These are phyloP conservation scores for Arthroderma uncinatum DNA, from an alignment of 2,329 filamentous ascomycete species.

Conservation along the genomic window DNA sequence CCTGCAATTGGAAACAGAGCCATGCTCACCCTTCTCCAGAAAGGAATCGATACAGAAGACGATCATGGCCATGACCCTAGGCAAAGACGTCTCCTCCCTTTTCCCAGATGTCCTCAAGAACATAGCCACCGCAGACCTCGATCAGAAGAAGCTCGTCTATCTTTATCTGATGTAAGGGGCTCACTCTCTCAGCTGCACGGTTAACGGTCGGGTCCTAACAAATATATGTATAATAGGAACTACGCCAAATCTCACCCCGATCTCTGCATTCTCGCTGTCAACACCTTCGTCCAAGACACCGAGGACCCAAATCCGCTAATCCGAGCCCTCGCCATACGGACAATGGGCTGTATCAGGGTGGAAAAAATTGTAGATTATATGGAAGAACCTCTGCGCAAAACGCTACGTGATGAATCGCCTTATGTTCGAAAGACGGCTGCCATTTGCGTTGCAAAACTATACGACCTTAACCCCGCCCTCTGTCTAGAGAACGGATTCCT, in stretches of 20 bases:
- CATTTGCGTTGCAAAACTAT: slow-evolving; percentile 95
- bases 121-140: slow-evolving; percentile 84
- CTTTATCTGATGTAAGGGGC: slow-evolving; percentile 78
- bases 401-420: slow-evolving; percentile 88
- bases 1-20: slow-evolving; percentile 3
- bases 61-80: slow-evolving; percentile 99
- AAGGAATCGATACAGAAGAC: slow-evolving; percentile 99
- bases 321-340: slow-evolving; percentile 85
- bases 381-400: slow-evolving; percentile 95
- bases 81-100: slow-evolving; percentile 93
- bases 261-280: slow-evolving; percentile 95
- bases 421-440: slow-evolving; percentile 98
- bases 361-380: slow-evolving; percentile 99
- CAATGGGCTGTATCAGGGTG: slow-evolving; percentile 96
- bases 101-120: slow-evolving; percentile 99
- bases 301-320: slow-evolving; percentile 97
- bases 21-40: slow-evolving; percentile 36
- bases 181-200: slow-evolving; percentile 11
- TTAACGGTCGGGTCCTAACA: neutral
- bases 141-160: slow-evolving; percentile 99
- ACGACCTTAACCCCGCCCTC: slow-evolving; percentile 83
- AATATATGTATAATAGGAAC: slow-evolving; percentile 61
- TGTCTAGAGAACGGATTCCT: slow-evolving; percentile 96
- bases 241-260: slow-evolving; percentile 99
- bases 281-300: slow-evolving; percentile 97